These are phyloP conservation scores for Coniochaeta hoffmannii DNA, from an alignment of 2,329 filamentous ascomycete species.

Conservation along the genomic window DNA sequence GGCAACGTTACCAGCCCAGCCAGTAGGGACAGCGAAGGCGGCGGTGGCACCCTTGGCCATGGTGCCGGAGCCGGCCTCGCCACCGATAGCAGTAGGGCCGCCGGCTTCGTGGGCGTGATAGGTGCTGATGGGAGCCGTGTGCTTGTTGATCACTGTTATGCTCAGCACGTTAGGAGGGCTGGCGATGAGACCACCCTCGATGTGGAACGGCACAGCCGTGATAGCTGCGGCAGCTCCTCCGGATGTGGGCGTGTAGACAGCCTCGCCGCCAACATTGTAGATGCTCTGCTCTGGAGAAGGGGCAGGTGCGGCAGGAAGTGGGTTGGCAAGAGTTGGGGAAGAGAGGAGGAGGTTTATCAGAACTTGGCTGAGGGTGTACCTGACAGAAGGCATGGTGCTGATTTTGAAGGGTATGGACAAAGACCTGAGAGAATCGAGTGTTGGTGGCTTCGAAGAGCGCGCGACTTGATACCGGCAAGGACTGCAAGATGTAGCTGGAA, in stretches of 20 bases:
- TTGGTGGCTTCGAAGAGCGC: too few species aligned
- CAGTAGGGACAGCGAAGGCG: slow-evolving; percentile 11
- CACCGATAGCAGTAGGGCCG: slow-evolving; percentile 3
- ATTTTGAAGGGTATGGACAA: too few species aligned
- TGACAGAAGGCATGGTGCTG: too few species aligned
- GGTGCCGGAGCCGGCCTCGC: slow-evolving; percentile 6
- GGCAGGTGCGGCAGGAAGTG: background rate
- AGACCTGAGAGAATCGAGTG: too few species aligned
- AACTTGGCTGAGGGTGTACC: too few species aligned
- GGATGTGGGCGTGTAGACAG: too few species aligned
- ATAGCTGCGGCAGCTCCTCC: too few species aligned
- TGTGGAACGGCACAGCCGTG: too few species aligned
- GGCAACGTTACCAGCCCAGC: slow-evolving; percentile 13
- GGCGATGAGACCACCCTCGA: too few species aligned
- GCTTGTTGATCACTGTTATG: background rate
- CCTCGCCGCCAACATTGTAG: background rate
- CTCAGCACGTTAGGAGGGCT: background rate
- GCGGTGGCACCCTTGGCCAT: slow-evolving; percentile 7
- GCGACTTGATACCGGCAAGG: too few species aligned
- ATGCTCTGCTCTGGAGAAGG: background rate
- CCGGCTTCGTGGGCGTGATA: slow-evolving; percentile 7
- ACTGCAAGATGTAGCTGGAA: too few species aligned
- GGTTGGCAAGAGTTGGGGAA: background rate
- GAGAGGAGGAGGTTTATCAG: background rate
- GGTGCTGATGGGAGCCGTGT: slow-evolving; percentile 7